Conservation (phyloP, 306 rosid genomes). For the Begonia fuchsioides region DNA sequence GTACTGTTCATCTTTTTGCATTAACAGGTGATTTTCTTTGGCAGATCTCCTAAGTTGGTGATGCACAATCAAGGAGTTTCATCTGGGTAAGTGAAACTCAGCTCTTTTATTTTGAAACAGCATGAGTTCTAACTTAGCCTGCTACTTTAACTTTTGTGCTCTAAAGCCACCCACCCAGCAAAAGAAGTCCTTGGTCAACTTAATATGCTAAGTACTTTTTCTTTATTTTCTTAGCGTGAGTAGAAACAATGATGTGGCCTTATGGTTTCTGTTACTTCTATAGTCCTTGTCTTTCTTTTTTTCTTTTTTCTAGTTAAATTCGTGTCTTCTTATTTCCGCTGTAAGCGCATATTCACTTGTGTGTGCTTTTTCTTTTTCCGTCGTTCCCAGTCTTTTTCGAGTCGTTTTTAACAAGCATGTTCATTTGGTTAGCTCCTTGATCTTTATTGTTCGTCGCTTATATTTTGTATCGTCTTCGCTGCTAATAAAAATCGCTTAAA, state of each 20-base stretch:
- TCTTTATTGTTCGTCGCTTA: not conserved
- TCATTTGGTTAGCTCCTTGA: not conserved
- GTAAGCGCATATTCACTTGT: not conserved
- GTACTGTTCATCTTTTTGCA: too few relatives aligned
- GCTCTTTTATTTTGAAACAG: not conserved
- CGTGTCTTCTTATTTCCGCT: too few relatives aligned
- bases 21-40: not conserved
- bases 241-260: not conserved
- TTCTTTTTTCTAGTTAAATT: not conserved
- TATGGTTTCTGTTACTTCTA: not conserved
- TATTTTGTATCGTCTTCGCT: too few relatives aligned
- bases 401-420: constrained; percentile 3
- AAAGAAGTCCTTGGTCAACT: constrained; percentile 1
- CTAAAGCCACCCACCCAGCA: not conserved
- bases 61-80: not conserved
- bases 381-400: not conserved
- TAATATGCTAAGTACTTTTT: not conserved
- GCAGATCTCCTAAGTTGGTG: not conserved
- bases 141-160: not conserved
- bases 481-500: not conserved
- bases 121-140: not conserved
- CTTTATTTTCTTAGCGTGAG: not conserved
- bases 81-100: too few relatives aligned
- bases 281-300: not conserved
- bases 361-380: not conserved